Evolutionary conservation across 352 stramenopile species (phyloP).

Genomic region (Phytophthora pluvialis): DNA sequence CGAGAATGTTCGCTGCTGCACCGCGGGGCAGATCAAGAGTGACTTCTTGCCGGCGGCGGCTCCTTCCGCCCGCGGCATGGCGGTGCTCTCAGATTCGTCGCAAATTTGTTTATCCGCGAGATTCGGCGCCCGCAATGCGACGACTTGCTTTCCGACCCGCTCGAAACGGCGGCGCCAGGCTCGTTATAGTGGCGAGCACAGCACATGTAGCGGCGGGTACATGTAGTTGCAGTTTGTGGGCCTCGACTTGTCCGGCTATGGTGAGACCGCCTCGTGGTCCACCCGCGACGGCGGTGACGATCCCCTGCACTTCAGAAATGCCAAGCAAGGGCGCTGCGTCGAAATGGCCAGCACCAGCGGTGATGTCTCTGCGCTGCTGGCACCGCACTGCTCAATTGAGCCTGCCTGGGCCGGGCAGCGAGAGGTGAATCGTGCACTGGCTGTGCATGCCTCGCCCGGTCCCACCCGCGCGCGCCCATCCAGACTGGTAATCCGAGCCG

Average conservation of each 20-base stretch:
- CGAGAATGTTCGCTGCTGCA: slow-evolving; percentile 26
- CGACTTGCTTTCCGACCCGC: slow-evolving; percentile 15
- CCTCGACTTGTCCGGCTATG: slow-evolving; percentile 1
- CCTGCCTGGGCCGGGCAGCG: not conserved
- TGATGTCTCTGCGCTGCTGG: slow-evolving; percentile 4
- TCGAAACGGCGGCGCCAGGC: slow-evolving; percentile 5
- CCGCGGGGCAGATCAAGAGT: slow-evolving; percentile 6
- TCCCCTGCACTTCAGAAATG: not conserved
- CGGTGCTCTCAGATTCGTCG: slow-evolving; percentile 18
- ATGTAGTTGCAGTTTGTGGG: not conserved
- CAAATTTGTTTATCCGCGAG: slow-evolving; percentile 23
- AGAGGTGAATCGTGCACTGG: slow-evolving; percentile 13
- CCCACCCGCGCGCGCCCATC: slow-evolving; percentile 23
- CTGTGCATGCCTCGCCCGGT: slow-evolving; percentile 16
- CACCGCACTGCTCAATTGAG: slow-evolving; percentile 9
- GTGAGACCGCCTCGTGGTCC: slow-evolving; percentile 12
- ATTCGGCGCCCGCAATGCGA: slow-evolving; percentile 28
- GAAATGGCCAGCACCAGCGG: not conserved
- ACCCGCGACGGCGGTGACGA: not conserved
- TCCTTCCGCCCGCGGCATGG: not conserved
- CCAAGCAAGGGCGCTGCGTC: not conserved
- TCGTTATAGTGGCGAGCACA: not conserved
- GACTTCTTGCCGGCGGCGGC: slow-evolving; percentile 11
- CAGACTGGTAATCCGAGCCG: slow-evolving; percentile 20
- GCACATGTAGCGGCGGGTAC: no score